Evolutionary conservation across 768 basidiomycete genomes (phyloP), one percentile per base, ranked within the genome.

Genomic region (Kwoniella mangroviensis): DNA sequence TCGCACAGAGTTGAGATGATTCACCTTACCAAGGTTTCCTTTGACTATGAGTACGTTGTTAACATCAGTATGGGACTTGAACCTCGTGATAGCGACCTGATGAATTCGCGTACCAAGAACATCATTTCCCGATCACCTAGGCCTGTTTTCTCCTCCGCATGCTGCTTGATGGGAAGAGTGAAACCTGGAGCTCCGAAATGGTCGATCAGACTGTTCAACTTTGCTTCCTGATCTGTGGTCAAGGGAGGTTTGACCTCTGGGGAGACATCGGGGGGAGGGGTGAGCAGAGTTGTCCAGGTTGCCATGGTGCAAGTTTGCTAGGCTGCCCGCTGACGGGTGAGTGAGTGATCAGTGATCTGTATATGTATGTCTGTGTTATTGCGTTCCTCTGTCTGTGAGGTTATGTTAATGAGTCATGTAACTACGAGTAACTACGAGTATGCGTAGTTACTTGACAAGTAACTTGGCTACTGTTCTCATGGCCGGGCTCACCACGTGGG

Each of bases 91-190:
- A 28, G 43, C 34, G 1, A 34, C 21, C 28, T 15, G 28, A 26
- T 17, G 19, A n/a, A 3, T 24, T 17, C 13, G 56, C 81, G 52
- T 58, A 83, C 82, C 54, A 83, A 71, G 55, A 75, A 81, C 74
- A 80, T 80, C 77, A 77, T 76, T 71, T 83, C 82, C 56, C 73
- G 67, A 61, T 80, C 77, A 10, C 24, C 71, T 60, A 82, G 49
- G 22, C 34, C 24, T 1, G 22, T 42, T 62, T 60, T 73, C 61
- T 74, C 79, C 28, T 56, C 60, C 4, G 43, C 64, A 3, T 53
- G 64, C 62, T 71, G 65, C 11, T 58, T 69, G 52, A 68, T 58
- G 2, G 76, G 74, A 45, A 80, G 41, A n/a, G 55, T 55, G 68
- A 67, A 79, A 17, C 56, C 77, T 17, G 66, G 70, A 21, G 9